These are phyloP conservation scores for Theobroma grandiflorum DNA, from an alignment of 441 rosid genomes.

Conservation along the genomic window DNA sequence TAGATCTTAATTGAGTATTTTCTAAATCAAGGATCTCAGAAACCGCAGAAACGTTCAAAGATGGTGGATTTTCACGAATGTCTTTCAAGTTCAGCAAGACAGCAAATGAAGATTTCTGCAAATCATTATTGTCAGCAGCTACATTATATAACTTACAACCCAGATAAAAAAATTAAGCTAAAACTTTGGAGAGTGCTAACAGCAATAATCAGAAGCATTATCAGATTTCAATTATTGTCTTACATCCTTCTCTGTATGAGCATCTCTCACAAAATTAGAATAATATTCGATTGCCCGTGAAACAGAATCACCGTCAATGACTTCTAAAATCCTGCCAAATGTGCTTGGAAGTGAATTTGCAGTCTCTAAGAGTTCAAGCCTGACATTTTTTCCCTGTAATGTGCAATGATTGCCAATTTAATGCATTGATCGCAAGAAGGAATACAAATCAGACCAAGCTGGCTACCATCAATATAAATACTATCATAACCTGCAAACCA, in stretches of 20 bases:
- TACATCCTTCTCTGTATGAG: constrained; percentile 92
- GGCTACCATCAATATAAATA: constrained; percentile 23
- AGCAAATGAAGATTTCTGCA: constrained; percentile 66
- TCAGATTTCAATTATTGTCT: constrained; percentile 34
- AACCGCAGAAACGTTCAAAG: constrained; percentile 67
- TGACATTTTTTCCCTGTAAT: constrained; percentile 87
- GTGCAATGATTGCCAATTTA: constrained; percentile 20
- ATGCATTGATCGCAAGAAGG: constrained; percentile 23
- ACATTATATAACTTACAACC: constrained; percentile 29
- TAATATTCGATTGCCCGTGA: constrained; percentile 80
- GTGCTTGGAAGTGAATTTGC: constrained; percentile 89
- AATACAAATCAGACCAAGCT: constrained; percentile 26
- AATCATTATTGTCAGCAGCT: constrained; percentile 29
- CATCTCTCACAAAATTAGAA: constrained; percentile 80
- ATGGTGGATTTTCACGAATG: constrained; percentile 79
- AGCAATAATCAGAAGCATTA: constrained; percentile 10
- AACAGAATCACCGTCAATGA: constrained; percentile 71
- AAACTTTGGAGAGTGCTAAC: not conserved
- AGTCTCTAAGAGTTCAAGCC: constrained; percentile 90
- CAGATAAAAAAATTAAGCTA: constrained; percentile 17
- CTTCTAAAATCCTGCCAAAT: constrained; percentile 79
- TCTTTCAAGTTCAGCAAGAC: constrained; percentile 73
- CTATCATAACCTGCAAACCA: constrained; percentile 79
- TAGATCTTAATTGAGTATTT: constrained; percentile 44
- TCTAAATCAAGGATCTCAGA: constrained; percentile 56